Evolutionary conservation across 2,329 filamentous ascomycete species (phyloP), one percentile per base, ranked within the genome.

Genomic region (Penicillium sp.): DNA sequence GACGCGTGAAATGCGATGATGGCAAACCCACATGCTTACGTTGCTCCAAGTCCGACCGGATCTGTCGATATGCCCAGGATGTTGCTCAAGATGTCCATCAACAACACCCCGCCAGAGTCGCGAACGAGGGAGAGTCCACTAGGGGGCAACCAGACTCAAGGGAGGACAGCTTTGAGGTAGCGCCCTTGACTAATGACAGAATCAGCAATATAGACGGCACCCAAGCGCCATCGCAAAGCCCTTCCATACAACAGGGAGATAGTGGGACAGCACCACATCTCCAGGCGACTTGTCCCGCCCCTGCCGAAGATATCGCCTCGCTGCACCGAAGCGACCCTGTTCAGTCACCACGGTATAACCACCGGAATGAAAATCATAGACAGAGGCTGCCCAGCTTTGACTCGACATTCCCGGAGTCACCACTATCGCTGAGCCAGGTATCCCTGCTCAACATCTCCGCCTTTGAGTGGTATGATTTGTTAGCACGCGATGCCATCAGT

Each of bases 401-500:
- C n/a, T 37, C 46, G 3, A n/a, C 26, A 24, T 39, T 48, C 41
- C 48, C 48, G 10, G 32, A 8, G 18, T 43, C 39, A 15, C 47
- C 47, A 17, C 30, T 49, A 23, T 44, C 47, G 7, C 48, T 49
- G 3, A 46, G 47, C 29, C 47, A 56, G 42, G 37, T 46, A 17
- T 29, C 47, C 6, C 39, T 49, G 29, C 32, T 49, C 23, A 44
- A 49, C 8, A 49, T 37, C 20, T 54, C 58, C 7, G 46, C 60
- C 7, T 50, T 57, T n/a, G 58, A 62, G 29, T 62, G 60, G 60
- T 62, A 56, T 27, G 60, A 62, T 23, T 46, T 61, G 30, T 27
- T 62, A 15, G 60, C 60, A 7, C 58, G 59, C 12, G 60, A 62
- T 60, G 60, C 60, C n/a, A 59, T 55, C 23, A 57, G 29, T 36